Evolutionary conservation across 2,329 filamentous ascomycete genomes (phyloP), one percentile per base, ranked within the genome.

Genomic region (Microdochium paspali): DNA sequence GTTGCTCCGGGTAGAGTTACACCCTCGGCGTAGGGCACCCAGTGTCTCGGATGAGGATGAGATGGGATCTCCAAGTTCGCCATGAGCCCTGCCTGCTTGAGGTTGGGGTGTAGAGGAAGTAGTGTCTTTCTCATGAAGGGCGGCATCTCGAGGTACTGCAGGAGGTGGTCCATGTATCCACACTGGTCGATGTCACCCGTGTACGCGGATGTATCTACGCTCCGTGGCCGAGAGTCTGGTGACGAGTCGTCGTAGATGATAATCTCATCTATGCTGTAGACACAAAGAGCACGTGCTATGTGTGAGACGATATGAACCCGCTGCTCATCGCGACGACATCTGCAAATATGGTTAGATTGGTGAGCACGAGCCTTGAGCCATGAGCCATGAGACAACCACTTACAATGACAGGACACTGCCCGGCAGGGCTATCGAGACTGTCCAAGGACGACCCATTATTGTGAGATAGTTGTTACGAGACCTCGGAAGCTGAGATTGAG

Each of bases 191-290:
- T 72, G 59, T 82, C 85, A 52, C 82, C 85, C 1, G 85, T 89
- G 66, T 81, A 75, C 57, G 70, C 64, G 44, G 71, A 64, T 45
- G 71, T 69, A 55, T 80, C 75, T 45, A 76, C 69, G 47, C 66
- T 66, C 20, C 64, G 62, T 25, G 71, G 67, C 26, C 74, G 73
- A 26, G 70, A 58, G 13, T 72, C 66, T 6, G 57, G 45, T 2
- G 74, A 73, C 30, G 72, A 73, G 65, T 94, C 89, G 59, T 91
- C 82, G 63, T 86, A 95, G 47, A 95, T 70, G 45, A 95, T 74
- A 25, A 94, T 75, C 66, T 95, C 89, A 61, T 95, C 89, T 54
- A 95, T 77, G 58, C 80, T 84, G 67, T 93, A 94, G 52, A 94
- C 84, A 51, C 87, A 85, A 46, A 89, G 76, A 28, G 87, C 87